Evolutionary conservation across 176 grass and related monocot species (phyloP).

Genomic region (Dendrocalamus sinicus): DNA sequence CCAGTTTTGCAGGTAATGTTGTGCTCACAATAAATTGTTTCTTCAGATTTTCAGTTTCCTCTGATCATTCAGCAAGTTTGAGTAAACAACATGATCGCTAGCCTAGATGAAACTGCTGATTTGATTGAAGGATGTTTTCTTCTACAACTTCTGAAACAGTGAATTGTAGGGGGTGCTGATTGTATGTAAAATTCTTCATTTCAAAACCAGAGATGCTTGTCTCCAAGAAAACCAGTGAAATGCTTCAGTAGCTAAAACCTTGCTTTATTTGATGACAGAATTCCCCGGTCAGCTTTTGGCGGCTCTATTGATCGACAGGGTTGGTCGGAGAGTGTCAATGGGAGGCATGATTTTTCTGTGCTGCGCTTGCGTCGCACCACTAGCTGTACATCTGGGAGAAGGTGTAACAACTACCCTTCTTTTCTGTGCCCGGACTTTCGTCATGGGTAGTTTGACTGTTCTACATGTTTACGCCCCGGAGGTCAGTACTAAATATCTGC

Average conservation of each 20-base stretch:
- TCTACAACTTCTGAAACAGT: not conserved
- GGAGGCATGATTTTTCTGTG: conserved; percentile 57
- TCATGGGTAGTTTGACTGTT: conserved; percentile 54
- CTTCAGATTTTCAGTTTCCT: not conserved
- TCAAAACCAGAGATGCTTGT: not conserved
- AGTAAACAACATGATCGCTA: not conserved
- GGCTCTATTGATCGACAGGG: conserved; percentile 62
- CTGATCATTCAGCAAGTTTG: conserved; percentile 4
- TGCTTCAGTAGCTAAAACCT: not conserved
- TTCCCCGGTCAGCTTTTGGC: conserved; percentile 68
- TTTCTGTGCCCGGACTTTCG: conserved; percentile 67
- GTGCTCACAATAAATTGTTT: too few relatives aligned
- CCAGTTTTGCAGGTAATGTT: conserved; percentile 63
- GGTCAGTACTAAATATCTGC: conserved; percentile 46
- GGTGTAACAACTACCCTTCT: conserved; percentile 59
- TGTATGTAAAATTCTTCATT: not conserved
- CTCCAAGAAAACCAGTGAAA: not conserved
- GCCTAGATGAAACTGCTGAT: not conserved
- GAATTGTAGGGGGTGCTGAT: not conserved
- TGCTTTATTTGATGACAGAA: conserved; percentile 51
- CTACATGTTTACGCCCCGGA: conserved; percentile 65
- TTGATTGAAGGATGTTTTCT: not conserved
- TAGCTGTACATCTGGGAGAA: conserved; percentile 58
- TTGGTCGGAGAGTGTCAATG: conserved; percentile 73
- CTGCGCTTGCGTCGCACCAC: conserved; percentile 58